Percentiles rank a stretch among this genome's conserved stretches.
These are phyloP conservation scores for Paraphaeosphaeria sporulosa DNA, from an alignment of 2,329 filamentous ascomycete species.

Conservation along the genomic window DNA sequence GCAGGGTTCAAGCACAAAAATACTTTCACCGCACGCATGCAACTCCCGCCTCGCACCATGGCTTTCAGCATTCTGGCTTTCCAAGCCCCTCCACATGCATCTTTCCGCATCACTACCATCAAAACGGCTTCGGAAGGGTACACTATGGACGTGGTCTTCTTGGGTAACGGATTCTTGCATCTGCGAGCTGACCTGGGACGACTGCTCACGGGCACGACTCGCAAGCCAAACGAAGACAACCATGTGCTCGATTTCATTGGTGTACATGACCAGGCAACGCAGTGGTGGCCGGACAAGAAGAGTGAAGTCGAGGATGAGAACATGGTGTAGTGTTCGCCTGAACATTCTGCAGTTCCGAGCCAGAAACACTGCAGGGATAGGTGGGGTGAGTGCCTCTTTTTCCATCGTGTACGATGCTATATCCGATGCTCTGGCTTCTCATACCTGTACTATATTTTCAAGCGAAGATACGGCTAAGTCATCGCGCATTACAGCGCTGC, in stretches of 20 bases:
- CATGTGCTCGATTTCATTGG: conserved; percentile 34
- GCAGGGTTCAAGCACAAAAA: conserved; percentile 21
- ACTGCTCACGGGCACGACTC: conserved; percentile 35
- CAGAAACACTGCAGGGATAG: neutral
- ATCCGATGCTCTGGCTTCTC: neutral
- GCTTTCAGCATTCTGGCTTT: conserved; percentile 29
- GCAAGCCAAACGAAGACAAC: conserved; percentile 19
- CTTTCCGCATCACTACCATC: conserved; percentile 30
- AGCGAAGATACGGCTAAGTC: neutral
- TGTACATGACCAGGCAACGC: conserved; percentile 26
- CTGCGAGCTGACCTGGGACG: conserved; percentile 36
- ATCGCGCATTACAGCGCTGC: neutral
- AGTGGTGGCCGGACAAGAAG: conserved; percentile 21
- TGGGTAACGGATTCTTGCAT: conserved; percentile 40
- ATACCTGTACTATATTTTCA: neutral
- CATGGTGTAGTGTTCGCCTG: conserved; percentile 23
- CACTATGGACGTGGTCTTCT: conserved; percentile 33
- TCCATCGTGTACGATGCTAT: neutral
- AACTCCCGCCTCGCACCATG: conserved; percentile 38
- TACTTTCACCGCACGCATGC: conserved; percentile 34
- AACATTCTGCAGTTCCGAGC: neutral
- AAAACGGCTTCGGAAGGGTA: conserved; percentile 35
- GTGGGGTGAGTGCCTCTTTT: neutral
- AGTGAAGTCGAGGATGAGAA: conserved; percentile 28
- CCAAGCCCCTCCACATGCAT: conserved; percentile 35